Percentiles rank a stretch among this genome's conserved stretches.
phyloP scores from a whole-genome alignment of 331 rosid species.

The Quercus phellos region DNA sequence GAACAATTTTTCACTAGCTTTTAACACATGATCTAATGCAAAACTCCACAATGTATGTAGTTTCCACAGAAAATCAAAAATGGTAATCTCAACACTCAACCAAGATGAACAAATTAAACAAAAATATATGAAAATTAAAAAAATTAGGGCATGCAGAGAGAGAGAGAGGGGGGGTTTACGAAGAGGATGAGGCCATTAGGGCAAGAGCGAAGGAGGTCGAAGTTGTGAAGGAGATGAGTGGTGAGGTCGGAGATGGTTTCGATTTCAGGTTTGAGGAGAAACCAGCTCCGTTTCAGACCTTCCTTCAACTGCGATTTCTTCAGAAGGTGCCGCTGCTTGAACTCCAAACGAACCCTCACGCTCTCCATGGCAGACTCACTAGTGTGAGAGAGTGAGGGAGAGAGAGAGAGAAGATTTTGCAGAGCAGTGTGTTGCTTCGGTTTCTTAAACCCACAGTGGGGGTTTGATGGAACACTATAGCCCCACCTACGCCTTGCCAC shows the following conservation, averaged over 20 bases:
- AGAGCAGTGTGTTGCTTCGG: not conserved
- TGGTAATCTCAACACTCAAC: too few relatives aligned
- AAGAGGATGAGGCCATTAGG: constrained; percentile 64
- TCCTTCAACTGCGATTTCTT: constrained; percentile 49
- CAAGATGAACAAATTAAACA: too few relatives aligned
- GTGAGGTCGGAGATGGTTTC: constrained; percentile 64
- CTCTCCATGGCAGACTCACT: not conserved
- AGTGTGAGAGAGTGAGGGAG: not conserved
- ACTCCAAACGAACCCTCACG: constrained; percentile 64
- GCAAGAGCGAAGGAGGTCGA: constrained; percentile 58
- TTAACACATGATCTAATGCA: not conserved
- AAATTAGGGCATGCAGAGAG: not conserved
- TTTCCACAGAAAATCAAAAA: not conserved
- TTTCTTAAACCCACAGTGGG: too few relatives aligned
- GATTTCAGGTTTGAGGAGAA: constrained; percentile 66
- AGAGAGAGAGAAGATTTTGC: not conserved
- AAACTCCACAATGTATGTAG: not conserved
- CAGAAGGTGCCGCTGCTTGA: constrained; percentile 46
- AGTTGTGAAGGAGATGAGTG: constrained; percentile 39
- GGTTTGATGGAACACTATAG: too few relatives aligned
- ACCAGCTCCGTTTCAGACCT: constrained; percentile 73
- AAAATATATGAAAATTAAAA: not conserved
- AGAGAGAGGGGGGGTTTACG: constrained; percentile 31
- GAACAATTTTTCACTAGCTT: not conserved
- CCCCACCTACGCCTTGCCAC: too few relatives aligned